A percentile compares a stretch with the other conserved stretches of the same genome.
Evolutionary conservation across 2,329 filamentous ascomycete genomes (phyloP).

Genomic region (Phialophora chinensis): DNA sequence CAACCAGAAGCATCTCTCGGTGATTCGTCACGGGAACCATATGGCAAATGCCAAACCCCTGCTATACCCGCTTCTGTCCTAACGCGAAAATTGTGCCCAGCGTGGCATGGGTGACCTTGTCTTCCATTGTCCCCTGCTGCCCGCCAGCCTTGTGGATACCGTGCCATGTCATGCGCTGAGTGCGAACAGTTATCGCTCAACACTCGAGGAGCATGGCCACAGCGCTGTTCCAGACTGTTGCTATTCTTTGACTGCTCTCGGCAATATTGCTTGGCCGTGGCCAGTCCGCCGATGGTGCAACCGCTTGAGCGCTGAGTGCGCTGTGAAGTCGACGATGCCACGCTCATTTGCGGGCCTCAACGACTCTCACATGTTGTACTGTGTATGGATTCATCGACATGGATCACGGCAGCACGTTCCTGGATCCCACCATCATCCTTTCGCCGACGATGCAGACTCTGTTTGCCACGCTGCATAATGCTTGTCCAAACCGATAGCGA

Average conservation of each 20-base stretch:
- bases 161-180: not conserved
- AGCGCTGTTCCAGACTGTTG: constrained; percentile 5
- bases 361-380: constrained; percentile 1
- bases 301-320: not conserved
- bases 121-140: not conserved
- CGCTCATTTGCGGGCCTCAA: not conserved
- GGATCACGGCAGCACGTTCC: constrained; percentile 8
- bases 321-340: not conserved
- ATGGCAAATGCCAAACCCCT: not conserved
- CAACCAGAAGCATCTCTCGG: not conserved
- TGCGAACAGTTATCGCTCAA: constrained; percentile 10
- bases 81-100: not conserved
- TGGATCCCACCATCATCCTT: constrained; percentile 9
- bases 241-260: constrained; percentile 4
- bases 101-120: constrained; percentile 2
- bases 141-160: constrained; percentile 19
- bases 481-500: constrained; percentile 8
- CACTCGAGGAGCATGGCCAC: constrained; percentile 10
- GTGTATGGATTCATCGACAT: constrained; percentile 10
- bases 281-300: not conserved
- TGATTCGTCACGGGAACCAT: constrained; percentile 5
- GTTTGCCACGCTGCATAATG: constrained; percentile 16
- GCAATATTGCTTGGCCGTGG: not conserved
- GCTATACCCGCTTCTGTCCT: constrained; percentile 1
- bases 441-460: not conserved